Percentiles rank a stretch among this genome's conserved stretches.
Evolutionary conservation across 768 basidiomycete genomes (phyloP).

Genomic region (Basidioascus undulatus): DNA sequence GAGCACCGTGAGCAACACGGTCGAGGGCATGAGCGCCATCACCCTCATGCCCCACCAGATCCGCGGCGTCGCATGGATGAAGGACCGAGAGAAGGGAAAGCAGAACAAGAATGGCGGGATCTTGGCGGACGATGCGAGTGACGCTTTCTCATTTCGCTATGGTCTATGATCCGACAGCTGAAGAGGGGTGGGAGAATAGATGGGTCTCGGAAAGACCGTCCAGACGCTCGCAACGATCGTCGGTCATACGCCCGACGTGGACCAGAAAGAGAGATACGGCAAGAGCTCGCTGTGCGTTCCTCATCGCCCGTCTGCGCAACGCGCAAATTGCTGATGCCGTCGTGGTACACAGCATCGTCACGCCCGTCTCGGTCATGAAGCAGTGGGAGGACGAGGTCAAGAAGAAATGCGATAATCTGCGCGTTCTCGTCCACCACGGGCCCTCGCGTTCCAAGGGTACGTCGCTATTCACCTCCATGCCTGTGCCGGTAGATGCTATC

Average conservation of each 20-base stretch:
- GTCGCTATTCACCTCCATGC: conserved; percentile 9
- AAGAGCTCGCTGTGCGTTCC: conserved; percentile 41
- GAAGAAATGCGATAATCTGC: conserved; percentile 17
- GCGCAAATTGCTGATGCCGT: background rate
- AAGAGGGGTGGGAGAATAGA: conserved; percentile 33
- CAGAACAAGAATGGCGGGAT: conserved; percentile 46
- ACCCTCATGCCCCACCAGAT: conserved; percentile 68
- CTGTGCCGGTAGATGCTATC: background rate
- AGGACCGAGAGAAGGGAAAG: conserved; percentile 51
- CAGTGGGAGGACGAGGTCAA: conserved; percentile 78
- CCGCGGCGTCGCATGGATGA: conserved; percentile 68
- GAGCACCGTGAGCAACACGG: conserved; percentile 37
- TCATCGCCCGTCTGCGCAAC: background rate
- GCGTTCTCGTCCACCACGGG: conserved; percentile 68
- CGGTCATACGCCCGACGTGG: conserved; percentile 41
- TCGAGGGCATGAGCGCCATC: conserved; percentile 53
- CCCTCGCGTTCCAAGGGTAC: conserved; percentile 40
- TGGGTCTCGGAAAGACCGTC: conserved; percentile 43
- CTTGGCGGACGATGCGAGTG: conserved; percentile 9
- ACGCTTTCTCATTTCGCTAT: background rate
- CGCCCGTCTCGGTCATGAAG: conserved; percentile 60
- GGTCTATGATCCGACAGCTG: background rate
- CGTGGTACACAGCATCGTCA: conserved; percentile 38
- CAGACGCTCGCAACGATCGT: conserved; percentile 72
- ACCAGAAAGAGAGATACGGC: conserved; percentile 47